Base-by-base conservation (phyloP, 129 eudicot species). In the Deinandra increscens region DNA sequence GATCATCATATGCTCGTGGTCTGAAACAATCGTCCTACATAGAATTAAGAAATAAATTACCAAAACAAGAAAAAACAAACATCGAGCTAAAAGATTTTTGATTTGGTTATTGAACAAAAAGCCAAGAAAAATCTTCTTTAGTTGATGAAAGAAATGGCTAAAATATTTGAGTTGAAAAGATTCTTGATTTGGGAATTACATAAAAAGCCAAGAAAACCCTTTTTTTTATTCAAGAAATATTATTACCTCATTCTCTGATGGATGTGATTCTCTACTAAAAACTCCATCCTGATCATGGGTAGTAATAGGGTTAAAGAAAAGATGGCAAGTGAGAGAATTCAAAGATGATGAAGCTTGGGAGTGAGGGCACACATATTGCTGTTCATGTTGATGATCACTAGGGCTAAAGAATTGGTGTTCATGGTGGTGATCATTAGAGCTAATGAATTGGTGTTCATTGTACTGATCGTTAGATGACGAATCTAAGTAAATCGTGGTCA, bases 301-400 rank as follows among this genome's bases (percentile, higher is more conserved):
- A 22, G 64, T 64, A 63, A 59, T 71, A 55, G 90, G 53, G 70
- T 51, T 64, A 75, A 81, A 81, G 79, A 85, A 89, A 43, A 79
- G 61, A 75, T 79, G 88, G 69, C 74, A 83, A 7, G 84, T 68
- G 69, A 73, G 69, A 17, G 84, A 70, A 59, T 72, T 46, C 15
- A 85, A 84, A 62, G 90, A 80, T 1, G 90, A 79, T 0, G 88
- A 81, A 54, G 84, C 54, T 61, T 74, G 81, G 49, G 70, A 70
- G 71, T 74, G 65, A 7, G 74, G 85, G 76, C 78, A 58, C 62
- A 78, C 45, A 37, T 79, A 60, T 19, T 56, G 82, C 61, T 54
- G 75, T n/a, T 65, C 70, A 46, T 43, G 69, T 10, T 36, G 64
- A 7, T 72, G 84, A 62, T 84, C 85, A 12, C 49, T 70, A 67